Conservation (phyloP, 2,329 filamentous ascomycete species). For the Beauveria varroae region DNA sequence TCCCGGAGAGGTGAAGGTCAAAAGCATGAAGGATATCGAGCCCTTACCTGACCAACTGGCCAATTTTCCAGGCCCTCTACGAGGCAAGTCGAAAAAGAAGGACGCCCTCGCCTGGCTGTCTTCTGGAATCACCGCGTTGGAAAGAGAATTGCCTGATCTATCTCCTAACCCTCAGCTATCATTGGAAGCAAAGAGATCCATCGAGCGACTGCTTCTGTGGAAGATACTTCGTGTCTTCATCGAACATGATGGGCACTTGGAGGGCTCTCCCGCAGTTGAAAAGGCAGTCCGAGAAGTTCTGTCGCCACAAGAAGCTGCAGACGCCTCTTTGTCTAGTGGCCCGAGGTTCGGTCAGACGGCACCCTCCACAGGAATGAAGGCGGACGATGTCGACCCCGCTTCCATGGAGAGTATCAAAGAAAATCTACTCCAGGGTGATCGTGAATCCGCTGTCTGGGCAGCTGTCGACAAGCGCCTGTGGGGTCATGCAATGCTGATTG, state of each 20-base stretch:
- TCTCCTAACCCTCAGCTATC: conserved; percentile 43
- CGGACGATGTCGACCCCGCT: conserved; percentile 62
- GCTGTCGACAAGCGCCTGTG: conserved; percentile 90
- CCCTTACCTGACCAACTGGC: conserved; percentile 64
- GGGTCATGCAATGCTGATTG: conserved; percentile 92
- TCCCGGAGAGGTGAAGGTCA: conserved; percentile 74
- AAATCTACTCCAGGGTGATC: conserved; percentile 69
- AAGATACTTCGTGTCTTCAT: conserved; percentile 75
- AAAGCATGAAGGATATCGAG: conserved; percentile 64
- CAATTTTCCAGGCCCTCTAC: conserved; percentile 85
- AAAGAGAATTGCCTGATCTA: conserved; percentile 47
- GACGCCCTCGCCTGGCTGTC: conserved; percentile 77
- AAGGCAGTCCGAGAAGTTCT: conserved; percentile 70
- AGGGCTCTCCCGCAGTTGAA: conserved; percentile 64
- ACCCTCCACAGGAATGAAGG: conserved; percentile 31
- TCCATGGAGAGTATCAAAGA: conserved; percentile 66
- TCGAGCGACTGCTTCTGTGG: conserved; percentile 81
- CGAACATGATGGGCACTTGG: conserved; percentile 76
- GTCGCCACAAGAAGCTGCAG: conserved; percentile 40
- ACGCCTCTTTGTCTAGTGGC: conserved; percentile 18
- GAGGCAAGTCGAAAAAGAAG: conserved; percentile 91
- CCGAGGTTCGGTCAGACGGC: conserved; percentile 20
- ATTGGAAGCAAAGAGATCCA: conserved; percentile 59
- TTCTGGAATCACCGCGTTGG: conserved; percentile 65
- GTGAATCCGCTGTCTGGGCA: conserved; percentile 87